Base-by-base conservation (phyloP, 805 yeast genomes). In the Pichia kluyveri region DNA sequence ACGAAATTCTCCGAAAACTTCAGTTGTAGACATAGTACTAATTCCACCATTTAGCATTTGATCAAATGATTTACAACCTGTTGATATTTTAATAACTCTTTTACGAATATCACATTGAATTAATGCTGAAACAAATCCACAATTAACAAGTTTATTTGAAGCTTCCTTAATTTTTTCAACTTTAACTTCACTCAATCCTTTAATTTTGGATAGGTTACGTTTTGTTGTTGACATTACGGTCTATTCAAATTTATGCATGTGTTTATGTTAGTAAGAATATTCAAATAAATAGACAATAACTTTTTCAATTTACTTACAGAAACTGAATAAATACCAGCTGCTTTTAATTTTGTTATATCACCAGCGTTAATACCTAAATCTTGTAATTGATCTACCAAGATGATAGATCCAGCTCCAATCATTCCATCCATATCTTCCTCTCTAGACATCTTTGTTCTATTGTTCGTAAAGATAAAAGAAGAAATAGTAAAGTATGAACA, bases 1-100 rank as follows among this genome's bases (percentile, higher is more conserved):
- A 59, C 91, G 69, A 55, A 81, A 84, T 56, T 84, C 91, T 1
- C 91, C 91, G 66, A 82, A 84, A 0, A 82, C 87, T 60, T 84
- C 91, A 0, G 89, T 82, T 46, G 83, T 79, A 32, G 86, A 77
- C 71, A 86, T 86, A 0, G 90, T 80, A 68, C 80, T 82, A 40
- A 84, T 69, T 0, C 91, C 90, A 9, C 89, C 91, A 12, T 89
- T 89, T 12, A 84, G 66, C 26, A 82, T 69, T 5, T 79, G 72
- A 58, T 84, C 88, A 44, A 84, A 69, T 47, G 81, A 81, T 58
- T 78, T 82, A 11, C 85, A 77, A 0, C 91, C 91, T 0, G 90
- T 83, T 1, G 89, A 79, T 18, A 84, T 63, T 41, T 80, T 69
- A 39, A 77, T 69, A n/a, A 84, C 81, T 51, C 79, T 77, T 41